These are phyloP conservation scores for Lecanosticta acicola DNA, from an alignment of 2,329 filamentous ascomycete genomes.

Conservation along the genomic window DNA sequence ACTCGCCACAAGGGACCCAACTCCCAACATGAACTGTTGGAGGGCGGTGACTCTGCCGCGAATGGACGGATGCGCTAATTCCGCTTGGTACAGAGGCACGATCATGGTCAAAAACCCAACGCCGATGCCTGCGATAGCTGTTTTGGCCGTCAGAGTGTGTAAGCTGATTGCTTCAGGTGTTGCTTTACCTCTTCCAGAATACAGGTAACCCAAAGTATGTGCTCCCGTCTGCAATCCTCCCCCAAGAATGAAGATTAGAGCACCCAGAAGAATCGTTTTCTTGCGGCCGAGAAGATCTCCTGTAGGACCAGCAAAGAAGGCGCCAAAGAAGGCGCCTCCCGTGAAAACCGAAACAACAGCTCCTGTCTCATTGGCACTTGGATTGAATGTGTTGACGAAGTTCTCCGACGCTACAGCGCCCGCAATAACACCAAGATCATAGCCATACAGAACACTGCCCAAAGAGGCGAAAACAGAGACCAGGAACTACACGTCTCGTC, in stretches of 20 bases:
- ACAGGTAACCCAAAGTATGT: slow-evolving; percentile 54
- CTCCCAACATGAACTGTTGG: slow-evolving; percentile 77
- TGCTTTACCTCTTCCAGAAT: slow-evolving; percentile 56
- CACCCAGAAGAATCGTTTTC: slow-evolving; percentile 66
- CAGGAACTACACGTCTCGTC: slow-evolving; percentile 43
- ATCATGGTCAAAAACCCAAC: slow-evolving; percentile 60
- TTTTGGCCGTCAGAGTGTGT: too few relatives aligned
- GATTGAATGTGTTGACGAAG: slow-evolving; percentile 39
- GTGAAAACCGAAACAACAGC: slow-evolving; percentile 75
- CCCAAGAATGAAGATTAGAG: slow-evolving; percentile 65
- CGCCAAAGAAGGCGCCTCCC: slow-evolving; percentile 66
- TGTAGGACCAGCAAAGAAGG: slow-evolving; percentile 56
- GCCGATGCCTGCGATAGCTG: slow-evolving; percentile 35
- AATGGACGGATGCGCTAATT: slow-evolving; percentile 72
- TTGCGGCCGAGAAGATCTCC: slow-evolving; percentile 64
- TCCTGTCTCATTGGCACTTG: slow-evolving; percentile 43
- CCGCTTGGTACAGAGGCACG: slow-evolving; percentile 69
- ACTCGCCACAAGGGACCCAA: slow-evolving; percentile 65
- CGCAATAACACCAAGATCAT: slow-evolving; percentile 55
- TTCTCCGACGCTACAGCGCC: slow-evolving; percentile 48
- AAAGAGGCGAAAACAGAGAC: slow-evolving; percentile 55
- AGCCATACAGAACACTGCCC: slow-evolving; percentile 54
- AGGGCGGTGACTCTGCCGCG: slow-evolving; percentile 68
- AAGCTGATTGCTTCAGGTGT: too few relatives aligned
- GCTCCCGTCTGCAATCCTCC: slow-evolving; percentile 70